Base-by-base conservation (phyloP, 768 basidiomycete genomes). In the Mycena indigotica region DNA sequence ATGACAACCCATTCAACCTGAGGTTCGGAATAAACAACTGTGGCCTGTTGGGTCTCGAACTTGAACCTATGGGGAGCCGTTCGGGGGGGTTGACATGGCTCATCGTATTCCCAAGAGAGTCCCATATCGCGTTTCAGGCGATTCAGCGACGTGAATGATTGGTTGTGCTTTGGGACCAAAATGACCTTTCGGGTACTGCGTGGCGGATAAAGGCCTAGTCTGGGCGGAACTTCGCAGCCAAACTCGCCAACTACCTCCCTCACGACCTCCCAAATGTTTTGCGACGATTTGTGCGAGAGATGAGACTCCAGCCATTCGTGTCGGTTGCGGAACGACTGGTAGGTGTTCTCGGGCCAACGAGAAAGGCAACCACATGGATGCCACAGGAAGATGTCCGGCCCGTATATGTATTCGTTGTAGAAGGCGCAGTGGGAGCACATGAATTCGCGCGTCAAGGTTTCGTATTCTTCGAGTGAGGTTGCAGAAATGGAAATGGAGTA, bases 231-330 rank as follows among this genome's bases (percentile, higher is more conserved):
- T 24, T 76, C 72, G 67, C 83, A 84, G 24, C 74, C 72, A 56
- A 79, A 78, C 25, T 75, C 72, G 48, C 66, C 67, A 56, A 84
- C 74, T 17, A 80, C 75, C 21, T 66, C 62, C 21, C 63, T 65
- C 40, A 82, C 73, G 44, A 80, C 64, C 35, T 74, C 66, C 77
- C 84, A 83, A 28, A 84, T 77, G 55, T 60, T 65, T 61, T 69
- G 55, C 50, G 65, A 60, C 25, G 67, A 64, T 39, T 78, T 70
- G 52, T 72, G 71, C 21, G 81, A 80, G 35, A 82, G 75, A 61
- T 82, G 75, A 16, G 63, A 59, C 63, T 81, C 77, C 28, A 84
- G 75, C 74, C 79, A 81, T 41, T 77, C 75, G 41, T 72, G 69
- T 32, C 78, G 71, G 63, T 80, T 74, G 58, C 70, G 62, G 69